Evolutionary conservation across 2,329 filamentous ascomycete species (phyloP), one percentile per base, ranked within the genome.

Genomic region (Colletotrichum echinochloae): DNA sequence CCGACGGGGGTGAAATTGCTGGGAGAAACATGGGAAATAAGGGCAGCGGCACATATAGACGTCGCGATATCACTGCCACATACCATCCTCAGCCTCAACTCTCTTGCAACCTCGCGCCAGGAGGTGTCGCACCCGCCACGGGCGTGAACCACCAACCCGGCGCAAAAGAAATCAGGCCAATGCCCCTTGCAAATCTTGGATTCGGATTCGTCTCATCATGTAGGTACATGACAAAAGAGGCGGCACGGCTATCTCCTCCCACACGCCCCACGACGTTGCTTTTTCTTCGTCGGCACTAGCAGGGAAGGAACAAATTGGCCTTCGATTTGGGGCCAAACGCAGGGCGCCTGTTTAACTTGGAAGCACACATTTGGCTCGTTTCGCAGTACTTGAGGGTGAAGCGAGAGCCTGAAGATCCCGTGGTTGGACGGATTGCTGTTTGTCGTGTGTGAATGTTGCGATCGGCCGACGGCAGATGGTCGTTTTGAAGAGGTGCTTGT

Each of bases 1-100:
- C 63, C 51, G 64, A 54, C 18, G 18, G 26, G 26, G 33, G 8
- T 30, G 26, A 61, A 33, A 46, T 30, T 54, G 48, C 16, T 35
- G 26, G 20, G 51, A 62, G 67, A 62, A 44, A 33, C 60, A 52
- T 16, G 35, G 59, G 56, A 26, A 26, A 18, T 26, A 3, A 55
- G 59, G 59, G 28, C 30, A 11, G 23, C 51, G 35, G 46, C 23
- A 59, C 39, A 23, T 60, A 44, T 61, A 44, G 57, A 70, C 44
- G 65, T 44, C 28, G 28, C n/a, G 55, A 56, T 62, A 11, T 60
- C 26, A 37, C 41, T 55, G 39, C 66, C 35, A 49, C 35, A 48
- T 9, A 7, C 16, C 35, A 23, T 33, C 7, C 56, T 70, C 66
- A 71, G 69, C 69, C 69, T 70, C 69, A 71, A 70, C 66, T 60